A percentile compares a stretch with the other conserved stretches of the same genome.
Conservation (phyloP, 139 green algal species). For the Micractinium sp. region DNA sequence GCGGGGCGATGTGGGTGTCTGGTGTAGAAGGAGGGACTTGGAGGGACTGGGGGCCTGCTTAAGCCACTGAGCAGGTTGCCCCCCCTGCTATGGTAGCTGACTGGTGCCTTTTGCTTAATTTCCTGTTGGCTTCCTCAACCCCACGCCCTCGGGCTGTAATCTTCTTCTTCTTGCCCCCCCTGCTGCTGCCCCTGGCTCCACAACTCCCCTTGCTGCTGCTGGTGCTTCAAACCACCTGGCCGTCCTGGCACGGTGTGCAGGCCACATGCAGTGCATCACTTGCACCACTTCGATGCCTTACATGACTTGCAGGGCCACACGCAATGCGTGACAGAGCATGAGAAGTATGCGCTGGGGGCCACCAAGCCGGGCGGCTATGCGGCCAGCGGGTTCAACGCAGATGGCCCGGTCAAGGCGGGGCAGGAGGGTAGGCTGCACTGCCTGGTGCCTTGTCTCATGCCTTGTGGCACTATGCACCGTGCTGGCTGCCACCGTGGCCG, state of each 20-base stretch:
- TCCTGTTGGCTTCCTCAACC: too few species aligned
- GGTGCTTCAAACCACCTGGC: background rate
- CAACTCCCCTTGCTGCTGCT: background rate
- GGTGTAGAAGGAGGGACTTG: too few species aligned
- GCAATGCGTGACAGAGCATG: conserved; percentile 88
- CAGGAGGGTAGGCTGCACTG: background rate
- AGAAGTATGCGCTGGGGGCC: conserved; percentile 91
- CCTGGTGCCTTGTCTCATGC: background rate
- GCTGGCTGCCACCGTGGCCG: background rate
- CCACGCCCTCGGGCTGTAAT: too few species aligned
- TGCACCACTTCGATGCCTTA: background rate
- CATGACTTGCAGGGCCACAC: conserved; percentile 68
- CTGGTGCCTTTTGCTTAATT: too few species aligned
- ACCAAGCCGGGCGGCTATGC: conserved; percentile 93
- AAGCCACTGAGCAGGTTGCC: too few species aligned
- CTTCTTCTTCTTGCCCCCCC: too few species aligned
- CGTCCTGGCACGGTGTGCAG: too few species aligned
- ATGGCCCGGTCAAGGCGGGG: conserved; percentile 8
- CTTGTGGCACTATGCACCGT: background rate
- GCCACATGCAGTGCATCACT: too few species aligned
- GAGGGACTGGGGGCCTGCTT: too few species aligned
- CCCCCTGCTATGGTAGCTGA: background rate
- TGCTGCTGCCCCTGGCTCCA: background rate
- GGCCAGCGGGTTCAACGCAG: conserved; percentile 57
- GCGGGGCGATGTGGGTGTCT: background rate